Evolutionary conservation across 75 land plant species (phyloP), one percentile per base, ranked within the genome.

Genomic region (Adiantum capillusveneris): DNA sequence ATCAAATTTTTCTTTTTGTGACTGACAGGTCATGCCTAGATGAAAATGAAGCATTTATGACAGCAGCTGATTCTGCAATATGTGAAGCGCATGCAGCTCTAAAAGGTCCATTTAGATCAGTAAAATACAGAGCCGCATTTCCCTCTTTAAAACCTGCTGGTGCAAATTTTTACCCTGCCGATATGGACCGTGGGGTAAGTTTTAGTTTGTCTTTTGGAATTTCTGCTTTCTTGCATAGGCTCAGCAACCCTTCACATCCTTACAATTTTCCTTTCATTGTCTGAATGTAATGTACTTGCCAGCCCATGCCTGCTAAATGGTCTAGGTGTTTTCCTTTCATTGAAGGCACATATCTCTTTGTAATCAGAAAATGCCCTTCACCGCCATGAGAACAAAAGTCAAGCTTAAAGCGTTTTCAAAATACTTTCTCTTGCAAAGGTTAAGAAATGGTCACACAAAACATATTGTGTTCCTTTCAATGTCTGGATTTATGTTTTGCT

Each of bases 141-240:
- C 98, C 98, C 24, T 27, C 75, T 43, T 22, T 20, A 5, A 89
- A 93, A 65, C 82, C 87, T 2, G 72, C 84, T 52, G 90, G 90
- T 31, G 98, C 98, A 57, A 89, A 83, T 53, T 93, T 93, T 60
- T 93, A 93, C 53, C 98, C 98, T 66, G 78, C 78, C n/a, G 98
- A 89, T 54, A 89, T 93, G 90, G 90, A 89, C 57, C 69, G 74
- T 67, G 71, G 5, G 84, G 98, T 92, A 80, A 22, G 21, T 29
- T 22, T 2, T 52, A 20, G 51, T 18, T 58, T 14, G n/a, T n/a
- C n/a, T n/a, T n/a, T n/a, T n/a, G n/a, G n/a, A 14, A 27, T 16
- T 44, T 62, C 19, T 49, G 21, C 30, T 62, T 29, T 63, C 66
- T 58, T n/a, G n/a, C n/a, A n/a, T n/a, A n/a, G n/a, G n/a, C n/a